Conservation (phyloP, 352 stramenopile species). For the Phytophthora pluvialis region DNA sequence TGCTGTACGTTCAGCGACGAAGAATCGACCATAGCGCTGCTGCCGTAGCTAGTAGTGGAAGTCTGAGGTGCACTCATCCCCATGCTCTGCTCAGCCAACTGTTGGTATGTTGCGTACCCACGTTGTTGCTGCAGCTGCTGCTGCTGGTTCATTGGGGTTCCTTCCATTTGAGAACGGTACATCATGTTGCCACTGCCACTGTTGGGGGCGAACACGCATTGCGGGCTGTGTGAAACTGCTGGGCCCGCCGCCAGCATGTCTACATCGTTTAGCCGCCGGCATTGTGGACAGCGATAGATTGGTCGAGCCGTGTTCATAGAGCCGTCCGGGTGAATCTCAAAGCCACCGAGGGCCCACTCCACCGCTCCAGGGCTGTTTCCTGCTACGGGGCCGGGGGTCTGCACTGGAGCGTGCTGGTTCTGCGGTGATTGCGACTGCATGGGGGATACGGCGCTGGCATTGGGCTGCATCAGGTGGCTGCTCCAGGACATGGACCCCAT, state of each 20-base stretch:
- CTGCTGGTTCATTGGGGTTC: constrained; percentile 40
- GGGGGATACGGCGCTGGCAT: constrained; percentile 14
- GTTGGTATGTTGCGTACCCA: constrained; percentile 50
- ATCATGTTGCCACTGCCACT: constrained; percentile 35
- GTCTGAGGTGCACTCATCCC: constrained; percentile 30
- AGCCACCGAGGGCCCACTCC: constrained; percentile 82
- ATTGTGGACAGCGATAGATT: constrained; percentile 82
- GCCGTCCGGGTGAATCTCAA: constrained; percentile 80
- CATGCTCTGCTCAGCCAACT: constrained; percentile 35
- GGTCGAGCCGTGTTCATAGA: constrained; percentile 67
- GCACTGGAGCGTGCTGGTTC: constrained; percentile 22
- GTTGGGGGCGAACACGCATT: constrained; percentile 56
- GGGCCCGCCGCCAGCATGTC: constrained; percentile 70
- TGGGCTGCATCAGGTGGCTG: constrained; percentile 51
- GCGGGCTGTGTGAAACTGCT: constrained; percentile 56
- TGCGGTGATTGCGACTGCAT: constrained; percentile 32
- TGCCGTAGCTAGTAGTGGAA: constrained; percentile 31
- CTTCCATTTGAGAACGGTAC: constrained; percentile 64
- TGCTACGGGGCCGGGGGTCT: constrained; percentile 32
- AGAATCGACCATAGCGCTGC: constrained; percentile 22
- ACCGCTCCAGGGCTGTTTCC: constrained; percentile 34
- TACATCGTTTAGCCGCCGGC: constrained; percentile 68
- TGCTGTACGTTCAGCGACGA: constrained; percentile 41
- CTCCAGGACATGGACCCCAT: constrained; percentile 57
- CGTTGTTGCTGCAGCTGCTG: constrained; percentile 52